phyloP scores from a whole-genome alignment of 371 early-diverging fungal species.

The Lichtheimia corymbifera region DNA sequence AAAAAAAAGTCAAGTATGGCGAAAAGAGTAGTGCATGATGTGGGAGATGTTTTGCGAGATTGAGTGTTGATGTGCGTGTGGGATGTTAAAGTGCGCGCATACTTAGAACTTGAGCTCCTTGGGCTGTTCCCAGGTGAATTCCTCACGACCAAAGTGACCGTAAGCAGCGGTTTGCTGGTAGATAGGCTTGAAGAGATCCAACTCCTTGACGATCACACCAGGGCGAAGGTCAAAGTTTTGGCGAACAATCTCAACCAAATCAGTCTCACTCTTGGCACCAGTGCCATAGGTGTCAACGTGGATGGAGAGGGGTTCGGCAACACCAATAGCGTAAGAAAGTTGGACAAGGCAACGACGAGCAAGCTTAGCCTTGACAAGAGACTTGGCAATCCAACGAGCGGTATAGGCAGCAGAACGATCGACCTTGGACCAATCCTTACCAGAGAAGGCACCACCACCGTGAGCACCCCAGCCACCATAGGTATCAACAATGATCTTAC shows the following conservation, averaged over 20 bases:
- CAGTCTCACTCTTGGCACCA: conserved; percentile 83
- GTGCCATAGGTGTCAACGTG: conserved; percentile 98
- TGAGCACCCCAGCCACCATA: conserved; percentile 98
- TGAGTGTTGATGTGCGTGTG: background rate
- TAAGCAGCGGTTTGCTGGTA: conserved; percentile 97
- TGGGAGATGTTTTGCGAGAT: conserved; percentile 1
- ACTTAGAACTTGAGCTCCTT: conserved; percentile 82
- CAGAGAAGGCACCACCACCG: conserved; percentile 99
- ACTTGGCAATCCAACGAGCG: conserved; percentile 98
- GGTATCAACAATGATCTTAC: conserved; percentile 99
- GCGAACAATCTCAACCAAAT: conserved; percentile 93
- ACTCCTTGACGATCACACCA: conserved; percentile 96
- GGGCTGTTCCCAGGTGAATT: conserved; percentile 97
- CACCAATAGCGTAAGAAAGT: conserved; percentile 99
- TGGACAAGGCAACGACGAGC: conserved; percentile 96
- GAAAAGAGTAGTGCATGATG: conserved; percentile 7
- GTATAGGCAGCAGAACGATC: conserved; percentile 99
- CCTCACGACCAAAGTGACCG: conserved; percentile 98
- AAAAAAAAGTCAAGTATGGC: conserved; percentile 1
- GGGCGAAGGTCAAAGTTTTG: conserved; percentile 99
- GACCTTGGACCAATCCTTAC: conserved; percentile 99
- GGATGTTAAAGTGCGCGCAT: too few relatives aligned
- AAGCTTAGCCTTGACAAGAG: conserved; percentile 92
- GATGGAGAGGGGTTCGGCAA: conserved; percentile 97
- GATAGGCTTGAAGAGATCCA: conserved; percentile 97